Evolutionary conservation across 495 filamentous ascomycete species (phyloP).

Genomic region (Pseudoneurospora amorphoporcata): DNA sequence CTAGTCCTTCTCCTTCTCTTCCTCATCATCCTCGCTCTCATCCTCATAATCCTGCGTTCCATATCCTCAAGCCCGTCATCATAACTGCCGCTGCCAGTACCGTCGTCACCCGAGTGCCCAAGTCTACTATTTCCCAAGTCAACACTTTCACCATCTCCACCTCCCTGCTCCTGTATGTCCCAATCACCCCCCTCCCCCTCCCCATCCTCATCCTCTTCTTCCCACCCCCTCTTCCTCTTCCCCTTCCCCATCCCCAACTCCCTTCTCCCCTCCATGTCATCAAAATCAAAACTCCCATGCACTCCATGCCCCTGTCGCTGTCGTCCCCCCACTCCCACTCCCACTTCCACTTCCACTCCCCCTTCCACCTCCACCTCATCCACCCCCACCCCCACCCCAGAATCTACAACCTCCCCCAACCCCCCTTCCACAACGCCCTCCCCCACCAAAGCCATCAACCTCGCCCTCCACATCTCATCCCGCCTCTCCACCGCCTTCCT

Average conservation of each 20-base stretch:
- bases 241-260: neutral
- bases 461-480: neutral
- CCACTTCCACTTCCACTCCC: neutral
- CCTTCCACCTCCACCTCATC: neutral
- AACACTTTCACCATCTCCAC: neutral
- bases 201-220: neutral
- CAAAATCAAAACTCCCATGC: no score
- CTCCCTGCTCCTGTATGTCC: neutral
- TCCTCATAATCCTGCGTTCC: neutral
- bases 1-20: neutral
- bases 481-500: neutral
- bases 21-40: neutral
- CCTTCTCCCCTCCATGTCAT: neutral
- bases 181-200: neutral
- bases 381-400: neutral
- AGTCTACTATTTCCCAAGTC: neutral
- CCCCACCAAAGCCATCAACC: neutral
- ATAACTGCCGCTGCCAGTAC: neutral
- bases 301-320: no score
- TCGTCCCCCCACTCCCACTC: neutral
- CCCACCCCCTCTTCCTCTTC: neutral
- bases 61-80: neutral
- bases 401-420: neutral
- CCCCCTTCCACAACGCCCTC: neutral
- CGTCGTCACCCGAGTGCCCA: neutral